These are phyloP conservation scores for Trichoderma sp. DNA, from an alignment of 2,329 filamentous ascomycete genomes.

Conservation along the genomic window DNA sequence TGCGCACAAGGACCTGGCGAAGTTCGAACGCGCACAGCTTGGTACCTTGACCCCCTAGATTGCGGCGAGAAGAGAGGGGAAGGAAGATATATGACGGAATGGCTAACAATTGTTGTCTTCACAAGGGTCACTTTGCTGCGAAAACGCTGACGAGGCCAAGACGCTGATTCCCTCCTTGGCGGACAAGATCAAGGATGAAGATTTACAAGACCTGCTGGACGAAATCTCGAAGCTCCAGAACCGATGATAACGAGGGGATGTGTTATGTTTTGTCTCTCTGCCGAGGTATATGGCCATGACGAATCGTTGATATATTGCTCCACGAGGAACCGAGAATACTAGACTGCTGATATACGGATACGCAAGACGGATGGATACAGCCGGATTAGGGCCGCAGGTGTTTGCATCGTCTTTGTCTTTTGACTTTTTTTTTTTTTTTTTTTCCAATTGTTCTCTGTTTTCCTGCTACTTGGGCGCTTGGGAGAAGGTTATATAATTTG, in stretches of 20 bases:
- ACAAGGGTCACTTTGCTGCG: constrained; percentile 84
- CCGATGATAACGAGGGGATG: constrained; percentile 27
- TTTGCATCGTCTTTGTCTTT: neutral
- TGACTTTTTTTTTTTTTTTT: neutral
- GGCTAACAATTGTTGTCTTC: constrained; percentile 10
- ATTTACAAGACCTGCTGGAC: constrained; percentile 82
- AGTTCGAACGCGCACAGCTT: constrained; percentile 91
- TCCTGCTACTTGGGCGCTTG: constrained; percentile 29
- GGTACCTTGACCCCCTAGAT: constrained; percentile 51
- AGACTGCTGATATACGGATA: constrained; percentile 9
- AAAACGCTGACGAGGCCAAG: constrained; percentile 91
- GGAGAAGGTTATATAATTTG: constrained; percentile 23
- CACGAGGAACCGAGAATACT: neutral
- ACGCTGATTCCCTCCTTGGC: constrained; percentile 86
- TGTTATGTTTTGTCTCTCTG: neutral
- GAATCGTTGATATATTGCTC: constrained; percentile 3
- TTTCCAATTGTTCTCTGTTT: neutral
- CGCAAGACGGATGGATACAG: constrained; percentile 23
- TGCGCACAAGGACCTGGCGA: constrained; percentile 74
- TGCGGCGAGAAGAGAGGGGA: neutral
- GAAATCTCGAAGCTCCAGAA: constrained; percentile 79
- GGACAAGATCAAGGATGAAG: constrained; percentile 87
- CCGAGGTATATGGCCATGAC: neutral
- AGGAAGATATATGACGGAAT: neutral
- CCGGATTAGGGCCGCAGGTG: constrained; percentile 8